Conservation (phyloP, 805 yeast species). For the Sugiyamaella smithiae region DNA sequence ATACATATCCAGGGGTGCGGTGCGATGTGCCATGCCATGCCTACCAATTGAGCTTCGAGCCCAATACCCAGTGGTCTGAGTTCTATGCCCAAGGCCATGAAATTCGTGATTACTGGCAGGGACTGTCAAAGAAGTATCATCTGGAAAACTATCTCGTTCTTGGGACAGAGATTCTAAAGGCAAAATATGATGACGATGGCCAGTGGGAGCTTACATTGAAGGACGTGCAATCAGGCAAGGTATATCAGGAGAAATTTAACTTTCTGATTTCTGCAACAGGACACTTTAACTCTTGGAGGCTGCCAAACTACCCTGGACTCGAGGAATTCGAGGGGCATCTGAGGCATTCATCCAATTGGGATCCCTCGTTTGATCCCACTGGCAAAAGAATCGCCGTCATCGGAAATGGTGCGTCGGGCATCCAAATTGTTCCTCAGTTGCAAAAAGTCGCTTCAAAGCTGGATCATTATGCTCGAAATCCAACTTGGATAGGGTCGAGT, state of each 20-base stretch:
- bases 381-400: slow-evolving; percentile 24
- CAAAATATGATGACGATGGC: slow-evolving; percentile 22
- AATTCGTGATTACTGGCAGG: slow-evolving; percentile 26
- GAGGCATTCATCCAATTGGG: slow-evolving; percentile 36
- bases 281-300: slow-evolving; percentile 29
- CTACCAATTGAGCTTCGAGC: slow-evolving; percentile 30
- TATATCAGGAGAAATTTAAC: slow-evolving; percentile 24
- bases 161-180: slow-evolving; percentile 20
- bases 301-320: slow-evolving; percentile 31
- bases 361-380: slow-evolving; percentile 25
- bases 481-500: slow-evolving; percentile 18
- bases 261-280: slow-evolving; percentile 29
- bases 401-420: slow-evolving; percentile 22
- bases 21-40: slow-evolving; percentile 32
- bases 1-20: slow-evolving; percentile 28
- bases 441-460: slow-evolving; percentile 10
- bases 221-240: slow-evolving; percentile 12
- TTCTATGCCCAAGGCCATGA: slow-evolving; percentile 28
- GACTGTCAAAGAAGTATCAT: slow-evolving; percentile 26
- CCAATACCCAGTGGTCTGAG: slow-evolving; percentile 31
- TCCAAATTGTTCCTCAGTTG: slow-evolving; percentile 11
- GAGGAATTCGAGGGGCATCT: slow-evolving; percentile 31
- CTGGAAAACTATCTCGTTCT: slow-evolving; percentile 23
- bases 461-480: slow-evolving; percentile 21
- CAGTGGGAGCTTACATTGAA: slow-evolving; percentile 9